Evolutionary conservation across 192 early-diverging fungal species (phyloP).

Genomic region (Cetraspora pellucida): DNA sequence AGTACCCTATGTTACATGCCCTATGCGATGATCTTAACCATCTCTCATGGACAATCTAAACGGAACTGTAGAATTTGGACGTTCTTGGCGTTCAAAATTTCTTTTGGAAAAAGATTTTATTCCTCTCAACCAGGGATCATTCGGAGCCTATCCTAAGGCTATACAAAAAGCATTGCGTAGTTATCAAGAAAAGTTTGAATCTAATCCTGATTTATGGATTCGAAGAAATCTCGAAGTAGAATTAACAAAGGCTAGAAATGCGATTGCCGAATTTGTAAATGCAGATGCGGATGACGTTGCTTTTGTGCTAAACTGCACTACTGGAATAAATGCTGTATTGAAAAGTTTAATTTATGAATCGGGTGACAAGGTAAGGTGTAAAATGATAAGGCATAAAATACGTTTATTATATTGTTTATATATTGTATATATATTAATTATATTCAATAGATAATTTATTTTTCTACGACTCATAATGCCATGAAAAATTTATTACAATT

Average conservation of each 20-base stretch:
- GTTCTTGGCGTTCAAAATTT: conserved; percentile 48
- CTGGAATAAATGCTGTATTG: conserved; percentile 57
- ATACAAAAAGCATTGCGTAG: conserved; percentile 35
- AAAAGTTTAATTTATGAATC: conserved; percentile 45
- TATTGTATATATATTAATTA: no score
- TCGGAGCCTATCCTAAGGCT: conserved; percentile 44
- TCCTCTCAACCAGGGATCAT: conserved; percentile 71
- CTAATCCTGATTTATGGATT: conserved; percentile 54
- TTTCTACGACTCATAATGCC: conserved; percentile 61
- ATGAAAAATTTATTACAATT: conserved; percentile 51
- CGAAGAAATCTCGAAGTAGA: conserved; percentile 44
- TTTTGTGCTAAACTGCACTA: conserved; percentile 60
- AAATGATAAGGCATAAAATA: no score
- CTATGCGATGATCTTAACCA: no score
- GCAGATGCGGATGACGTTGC: conserved; percentile 55
- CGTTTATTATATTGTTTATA: no score
- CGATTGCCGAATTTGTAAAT: conserved; percentile 50
- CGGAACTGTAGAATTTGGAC: conserved; percentile 42
- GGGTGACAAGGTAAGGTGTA: conserved; percentile 40
- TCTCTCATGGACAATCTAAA: no score
- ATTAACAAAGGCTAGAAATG: conserved; percentile 39
- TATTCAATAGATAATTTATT: conserved; percentile 41
- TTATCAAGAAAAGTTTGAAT: conserved; percentile 40
- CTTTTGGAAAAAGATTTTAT: conserved; percentile 50
- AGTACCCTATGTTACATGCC: no score